phyloP scores from a whole-genome alignment of 1,284 basidiomycete genomes.

The Puccinia sorghi region DNA sequence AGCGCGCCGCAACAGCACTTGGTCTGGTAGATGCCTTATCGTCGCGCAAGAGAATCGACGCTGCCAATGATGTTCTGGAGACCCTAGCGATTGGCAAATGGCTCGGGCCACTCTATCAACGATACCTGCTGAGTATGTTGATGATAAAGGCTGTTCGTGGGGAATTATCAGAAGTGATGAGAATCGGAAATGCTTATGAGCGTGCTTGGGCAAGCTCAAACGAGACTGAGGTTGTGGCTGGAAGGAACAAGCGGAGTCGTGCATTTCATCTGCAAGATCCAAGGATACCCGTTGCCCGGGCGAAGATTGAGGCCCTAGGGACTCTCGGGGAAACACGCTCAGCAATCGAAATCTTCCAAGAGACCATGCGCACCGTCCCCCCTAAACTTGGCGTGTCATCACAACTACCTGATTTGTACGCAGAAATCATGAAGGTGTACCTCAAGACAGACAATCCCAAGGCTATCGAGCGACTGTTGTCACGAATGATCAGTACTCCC shows the following conservation, averaged over 20 bases:
- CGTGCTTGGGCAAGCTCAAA: conserved; percentile 11
- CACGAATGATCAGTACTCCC: conserved; percentile 30
- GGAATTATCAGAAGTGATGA: conserved; percentile 15
- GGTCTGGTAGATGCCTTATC: conserved; percentile 33
- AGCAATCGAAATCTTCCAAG: conserved; percentile 39
- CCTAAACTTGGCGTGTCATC: conserved; percentile 18
- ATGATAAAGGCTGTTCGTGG: conserved; percentile 32
- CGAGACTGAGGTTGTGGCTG: not conserved
- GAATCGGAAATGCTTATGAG: conserved; percentile 16
- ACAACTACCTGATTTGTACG: conserved; percentile 37
- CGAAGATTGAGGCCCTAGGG: conserved; percentile 37
- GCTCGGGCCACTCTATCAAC: conserved; percentile 29
- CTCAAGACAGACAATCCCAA: conserved; percentile 24
- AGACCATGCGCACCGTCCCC: conserved; percentile 11
- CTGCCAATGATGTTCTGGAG: conserved; percentile 31
- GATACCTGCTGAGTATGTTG: conserved; percentile 36
- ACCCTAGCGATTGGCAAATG: conserved; percentile 8
- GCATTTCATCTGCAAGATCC: conserved; percentile 34
- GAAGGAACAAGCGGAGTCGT: conserved; percentile 28
- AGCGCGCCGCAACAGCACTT: conserved; percentile 19
- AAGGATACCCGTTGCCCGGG: conserved; percentile 28
- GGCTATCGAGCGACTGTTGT: conserved; percentile 11
- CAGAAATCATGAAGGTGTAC: conserved; percentile 45
- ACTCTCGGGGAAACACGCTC: conserved; percentile 21
- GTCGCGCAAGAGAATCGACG: conserved; percentile 28